phyloP scores from a whole-genome alignment of 345 rosid genomes.

The Syzygium jambos region DNA sequence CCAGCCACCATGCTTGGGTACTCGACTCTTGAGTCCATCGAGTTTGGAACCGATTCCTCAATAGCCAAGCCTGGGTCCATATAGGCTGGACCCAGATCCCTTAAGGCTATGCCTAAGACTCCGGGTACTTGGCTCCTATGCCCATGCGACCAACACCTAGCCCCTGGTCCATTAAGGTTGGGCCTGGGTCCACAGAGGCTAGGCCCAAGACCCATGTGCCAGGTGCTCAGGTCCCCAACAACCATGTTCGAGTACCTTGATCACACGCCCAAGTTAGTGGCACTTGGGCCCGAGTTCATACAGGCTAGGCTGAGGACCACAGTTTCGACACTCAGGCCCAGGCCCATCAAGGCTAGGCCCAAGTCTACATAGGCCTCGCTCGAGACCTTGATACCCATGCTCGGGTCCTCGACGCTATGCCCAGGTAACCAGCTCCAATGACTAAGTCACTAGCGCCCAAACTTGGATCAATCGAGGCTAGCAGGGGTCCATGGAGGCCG shows the following conservation, averaged over 20 bases:
- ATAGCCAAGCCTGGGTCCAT: not conserved
- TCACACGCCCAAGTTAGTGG: not conserved
- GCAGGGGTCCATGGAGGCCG: no score
- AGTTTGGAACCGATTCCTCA: not conserved
- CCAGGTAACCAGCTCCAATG: not conserved
- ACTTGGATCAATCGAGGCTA: no score
- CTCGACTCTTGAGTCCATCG: rapidly evolving
- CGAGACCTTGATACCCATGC: not conserved
- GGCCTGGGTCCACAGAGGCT: not conserved
- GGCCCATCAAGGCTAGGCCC: not conserved
- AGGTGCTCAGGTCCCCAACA: not conserved
- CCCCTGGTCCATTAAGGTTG: not conserved
- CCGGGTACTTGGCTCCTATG: rapidly evolving
- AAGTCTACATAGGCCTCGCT: not conserved
- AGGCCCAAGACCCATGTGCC: no score
- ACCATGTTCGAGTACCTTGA: rapidly evolving
- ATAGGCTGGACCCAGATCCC: not conserved
- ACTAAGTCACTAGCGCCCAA: no score
- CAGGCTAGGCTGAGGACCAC: not conserved
- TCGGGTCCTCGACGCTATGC: not conserved
- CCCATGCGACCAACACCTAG: not conserved
- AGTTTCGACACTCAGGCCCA: rapidly evolving
- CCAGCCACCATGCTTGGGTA: not conserved
- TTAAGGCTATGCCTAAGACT: not conserved
- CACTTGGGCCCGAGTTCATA: not conserved